Conservation (phyloP, 768 basidiomycete genomes). For the Mrakia hoshinonis region DNA sequence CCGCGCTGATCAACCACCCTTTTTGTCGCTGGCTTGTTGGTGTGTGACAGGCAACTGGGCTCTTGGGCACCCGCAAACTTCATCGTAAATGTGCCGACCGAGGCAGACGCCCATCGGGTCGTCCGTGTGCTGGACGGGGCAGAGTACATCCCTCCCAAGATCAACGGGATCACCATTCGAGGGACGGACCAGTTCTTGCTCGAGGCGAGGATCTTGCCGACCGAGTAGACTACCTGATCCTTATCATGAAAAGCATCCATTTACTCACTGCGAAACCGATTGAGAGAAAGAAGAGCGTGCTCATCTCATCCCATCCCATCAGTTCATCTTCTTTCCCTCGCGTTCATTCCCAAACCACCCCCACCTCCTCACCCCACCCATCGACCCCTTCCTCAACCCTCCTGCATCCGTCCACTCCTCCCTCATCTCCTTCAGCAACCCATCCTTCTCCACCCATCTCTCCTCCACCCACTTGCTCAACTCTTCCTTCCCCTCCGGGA, state of each 20-base stretch:
- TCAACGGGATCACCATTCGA: too few relatives aligned
- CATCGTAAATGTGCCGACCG: not conserved
- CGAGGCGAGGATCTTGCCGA: too few relatives aligned
- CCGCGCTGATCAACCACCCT: too few relatives aligned
- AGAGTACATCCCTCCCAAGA: not conserved
- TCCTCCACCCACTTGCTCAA: not conserved
- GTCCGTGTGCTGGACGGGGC: not conserved
- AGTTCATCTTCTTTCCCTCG: not conserved
- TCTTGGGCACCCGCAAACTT: not conserved
- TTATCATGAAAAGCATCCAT: too few relatives aligned
- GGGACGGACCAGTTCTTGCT: too few relatives aligned
- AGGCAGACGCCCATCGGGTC: constrained; percentile 10
- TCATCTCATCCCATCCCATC: too few relatives aligned
- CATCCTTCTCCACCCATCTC: not conserved
- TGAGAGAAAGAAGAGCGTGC: too few relatives aligned
- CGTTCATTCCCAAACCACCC: not conserved
- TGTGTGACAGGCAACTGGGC: not conserved
- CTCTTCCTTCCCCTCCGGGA: not conserved
- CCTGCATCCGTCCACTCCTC: not conserved
- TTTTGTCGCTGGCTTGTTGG: not conserved
- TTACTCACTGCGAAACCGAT: too few relatives aligned
- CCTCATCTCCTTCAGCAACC: constrained; percentile 5
- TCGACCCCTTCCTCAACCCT: not conserved
- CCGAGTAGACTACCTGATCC: too few relatives aligned
- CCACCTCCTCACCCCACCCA: constrained; percentile 10